Base-by-base conservation (phyloP, 176 grass and related monocot species). In the Chloris gayana region DNA sequence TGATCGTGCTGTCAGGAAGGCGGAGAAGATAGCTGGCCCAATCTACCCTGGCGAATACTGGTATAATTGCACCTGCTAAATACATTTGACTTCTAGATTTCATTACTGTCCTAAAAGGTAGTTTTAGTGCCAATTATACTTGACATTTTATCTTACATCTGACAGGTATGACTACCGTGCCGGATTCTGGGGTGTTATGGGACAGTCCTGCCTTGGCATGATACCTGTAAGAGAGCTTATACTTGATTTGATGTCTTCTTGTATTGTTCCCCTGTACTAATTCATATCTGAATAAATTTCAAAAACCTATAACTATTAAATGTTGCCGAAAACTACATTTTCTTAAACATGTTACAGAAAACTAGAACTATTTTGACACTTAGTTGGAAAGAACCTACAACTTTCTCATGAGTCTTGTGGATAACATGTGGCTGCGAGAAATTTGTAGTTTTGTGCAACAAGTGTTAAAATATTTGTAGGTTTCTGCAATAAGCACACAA, bases 141-240 rank as follows among this genome's bases (percentile, higher is more conserved):
- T 67, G 37, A 77, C 46, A 71, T 78, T 79, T 71, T 21, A 79
- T 50, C 49, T 38, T 46, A 4, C 67, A 59, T 46, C 70, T 25
- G 69, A 26, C 67, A 95, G 97, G 93, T 99, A 99, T 80, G 93
- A 96, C 64, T 99, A 99, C 45, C 82, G 93, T 69, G 90, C 86
- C 51, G 93, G 97, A 71, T 99, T 95, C 81, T 99, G 97, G 97
- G 93, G 97, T 64, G 82, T 99, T 72, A 88, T 90, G 69, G 93
- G 97, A 18, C 88, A 96, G 50, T 75, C 87, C 46, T 99, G 96
- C 73, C 90, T 93, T 63, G 93, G 97, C 84, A 99, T 99, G 81
- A 95, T 99, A 89, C 93, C 90, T 33, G 93, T 99, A 91, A 96
- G 93, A 6, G 41, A 24, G 34, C 33, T 58, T 38, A 19, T 67